phyloP scores from a whole-genome alignment of 2,329 filamentous ascomycete genomes.

The Huntiella decipiens region DNA sequence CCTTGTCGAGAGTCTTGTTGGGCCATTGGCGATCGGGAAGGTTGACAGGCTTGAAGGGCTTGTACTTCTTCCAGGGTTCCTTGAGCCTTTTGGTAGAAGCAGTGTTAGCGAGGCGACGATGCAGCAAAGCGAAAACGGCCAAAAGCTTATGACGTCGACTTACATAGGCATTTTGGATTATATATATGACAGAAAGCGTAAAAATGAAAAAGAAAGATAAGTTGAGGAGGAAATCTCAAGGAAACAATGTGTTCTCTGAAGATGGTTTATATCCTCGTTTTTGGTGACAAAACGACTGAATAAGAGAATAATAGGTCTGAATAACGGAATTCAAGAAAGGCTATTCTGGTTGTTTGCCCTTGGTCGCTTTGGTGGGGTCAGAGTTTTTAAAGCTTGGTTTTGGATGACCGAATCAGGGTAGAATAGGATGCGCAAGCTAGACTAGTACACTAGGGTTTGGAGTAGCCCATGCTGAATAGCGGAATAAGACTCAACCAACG shows the following conservation, averaged over 20 bases:
- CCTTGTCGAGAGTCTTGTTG: constrained; percentile 59
- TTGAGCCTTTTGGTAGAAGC: constrained; percentile 35
- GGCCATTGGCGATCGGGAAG: constrained; percentile 68
- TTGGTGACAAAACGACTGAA: too few relatives aligned
- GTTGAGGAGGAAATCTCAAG: too few relatives aligned
- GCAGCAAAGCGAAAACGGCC: background rate
- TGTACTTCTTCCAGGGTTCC: constrained; percentile 62
- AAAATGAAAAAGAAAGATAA: too few relatives aligned
- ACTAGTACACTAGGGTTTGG: too few relatives aligned
- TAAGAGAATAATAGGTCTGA: too few relatives aligned
- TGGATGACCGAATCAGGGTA: background rate
- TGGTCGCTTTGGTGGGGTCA: background rate
- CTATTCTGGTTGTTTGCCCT: background rate
- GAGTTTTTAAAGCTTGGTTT: background rate
- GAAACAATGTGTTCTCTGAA: too few relatives aligned
- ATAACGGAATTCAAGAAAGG: background rate
- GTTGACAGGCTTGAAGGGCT: constrained; percentile 37
- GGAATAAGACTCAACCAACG: too few relatives aligned
- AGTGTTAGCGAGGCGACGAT: background rate
- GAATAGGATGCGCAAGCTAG: too few relatives aligned
- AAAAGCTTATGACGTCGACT: constrained; percentile 1
- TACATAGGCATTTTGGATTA: constrained; percentile 8
- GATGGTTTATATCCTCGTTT: too few relatives aligned
- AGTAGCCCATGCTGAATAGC: too few relatives aligned
- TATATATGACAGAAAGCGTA: too few relatives aligned